Conservation (phyloP, 2,329 filamentous ascomycete genomes). For the Colletotrichum orchidophilum region DNA sequence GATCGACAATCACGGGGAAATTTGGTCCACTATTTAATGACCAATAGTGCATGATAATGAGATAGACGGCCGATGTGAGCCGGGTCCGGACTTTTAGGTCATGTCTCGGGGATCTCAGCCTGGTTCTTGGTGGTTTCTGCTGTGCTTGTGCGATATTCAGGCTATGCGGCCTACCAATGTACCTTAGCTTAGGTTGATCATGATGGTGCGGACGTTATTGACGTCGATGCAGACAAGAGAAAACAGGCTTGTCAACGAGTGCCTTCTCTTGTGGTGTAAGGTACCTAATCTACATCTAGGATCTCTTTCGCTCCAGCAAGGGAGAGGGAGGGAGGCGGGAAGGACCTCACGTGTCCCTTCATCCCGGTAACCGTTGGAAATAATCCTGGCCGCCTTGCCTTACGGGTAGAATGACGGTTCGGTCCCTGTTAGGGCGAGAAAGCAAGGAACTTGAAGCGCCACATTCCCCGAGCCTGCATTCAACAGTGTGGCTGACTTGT, state of each 20-base stretch:
- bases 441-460: neutral
- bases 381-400: neutral
- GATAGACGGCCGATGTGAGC: neutral
- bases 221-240: neutral
- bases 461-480: neutral
- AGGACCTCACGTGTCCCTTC: neutral
- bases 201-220: slow-evolving; percentile 3
- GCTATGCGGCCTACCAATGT: neutral
- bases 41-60: neutral
- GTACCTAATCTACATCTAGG: neutral
- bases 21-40: neutral
- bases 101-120: slow-evolving; percentile 6
- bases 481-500: neutral
- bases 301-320: neutral
- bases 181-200: neutral
- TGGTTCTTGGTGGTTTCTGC: neutral
- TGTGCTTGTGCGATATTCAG: neutral
- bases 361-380: neutral
- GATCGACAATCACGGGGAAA: neutral
- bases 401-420: neutral
- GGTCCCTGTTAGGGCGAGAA: no score
- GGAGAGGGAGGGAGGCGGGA: neutral
- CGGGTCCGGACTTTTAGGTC: neutral
- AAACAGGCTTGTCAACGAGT: slow-evolving; percentile 10
- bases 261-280: no score